phyloP scores from a whole-genome alignment of 1,284 basidiomycete species.

The Xerocomus nothofagi region DNA sequence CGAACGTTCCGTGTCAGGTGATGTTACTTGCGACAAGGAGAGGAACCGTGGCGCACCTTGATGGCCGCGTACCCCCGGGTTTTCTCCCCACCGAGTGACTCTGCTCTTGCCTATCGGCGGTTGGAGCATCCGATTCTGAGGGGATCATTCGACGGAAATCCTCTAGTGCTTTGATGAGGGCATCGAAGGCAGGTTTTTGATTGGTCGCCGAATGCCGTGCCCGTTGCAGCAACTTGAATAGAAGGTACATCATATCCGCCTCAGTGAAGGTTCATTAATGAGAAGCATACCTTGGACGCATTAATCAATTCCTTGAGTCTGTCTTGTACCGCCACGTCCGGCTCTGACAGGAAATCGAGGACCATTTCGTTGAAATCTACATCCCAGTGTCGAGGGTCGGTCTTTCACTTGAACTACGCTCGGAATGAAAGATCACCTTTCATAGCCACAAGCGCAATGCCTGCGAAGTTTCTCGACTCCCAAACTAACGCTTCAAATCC shows the following conservation, averaged over 20 bases:
- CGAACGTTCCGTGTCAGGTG: neutral
- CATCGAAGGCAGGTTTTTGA: constrained; percentile 16
- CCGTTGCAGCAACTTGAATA: constrained; percentile 10
- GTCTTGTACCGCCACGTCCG: constrained; percentile 11
- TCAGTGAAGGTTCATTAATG: neutral
- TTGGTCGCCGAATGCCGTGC: constrained; percentile 9
- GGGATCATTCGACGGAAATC: constrained; percentile 2
- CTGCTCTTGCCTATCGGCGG: neutral
- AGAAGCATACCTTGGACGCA: constrained; percentile 10
- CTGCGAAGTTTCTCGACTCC: constrained; percentile 19
- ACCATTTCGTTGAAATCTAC: constrained; percentile 23
- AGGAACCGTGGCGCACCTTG: constrained; percentile 5
- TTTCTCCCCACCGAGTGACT: neutral
- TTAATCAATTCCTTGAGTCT: constrained; percentile 16
- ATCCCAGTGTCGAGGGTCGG: neutral
- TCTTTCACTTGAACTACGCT: neutral
- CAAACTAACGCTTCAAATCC: constrained; percentile 19
- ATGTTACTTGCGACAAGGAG: neutral
- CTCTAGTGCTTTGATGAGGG: constrained; percentile 10
- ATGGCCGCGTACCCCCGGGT: neutral
- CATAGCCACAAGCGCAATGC: constrained; percentile 16
- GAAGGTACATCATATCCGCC: neutral
- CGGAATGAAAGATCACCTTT: constrained; percentile 14
- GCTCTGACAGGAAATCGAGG: constrained; percentile 21
- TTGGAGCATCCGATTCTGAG: neutral